These are phyloP conservation scores for Boletellus deceptivus DNA, from an alignment of 1,284 basidiomycete species.

Conservation along the genomic window DNA sequence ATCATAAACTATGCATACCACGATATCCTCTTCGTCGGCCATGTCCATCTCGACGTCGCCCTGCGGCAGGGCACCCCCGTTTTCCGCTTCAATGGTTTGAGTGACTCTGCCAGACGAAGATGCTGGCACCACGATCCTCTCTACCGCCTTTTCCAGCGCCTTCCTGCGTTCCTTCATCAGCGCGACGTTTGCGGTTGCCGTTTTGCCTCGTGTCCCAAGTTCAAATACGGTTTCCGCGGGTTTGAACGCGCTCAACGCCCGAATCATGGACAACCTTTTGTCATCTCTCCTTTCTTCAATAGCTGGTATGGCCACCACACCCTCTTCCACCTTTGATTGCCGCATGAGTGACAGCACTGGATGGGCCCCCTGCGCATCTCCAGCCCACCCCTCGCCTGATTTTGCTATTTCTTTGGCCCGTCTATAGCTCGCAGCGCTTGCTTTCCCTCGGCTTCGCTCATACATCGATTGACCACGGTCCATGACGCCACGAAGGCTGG, in stretches of 20 bases:
- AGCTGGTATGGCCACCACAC: slow-evolving; percentile 22
- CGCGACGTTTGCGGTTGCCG: slow-evolving; percentile 56
- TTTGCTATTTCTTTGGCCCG: slow-evolving; percentile 88
- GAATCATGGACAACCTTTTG: slow-evolving; percentile 68
- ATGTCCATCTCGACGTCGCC: slow-evolving; percentile 51
- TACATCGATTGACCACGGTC: slow-evolving; percentile 91
- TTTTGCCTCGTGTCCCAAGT: slow-evolving; percentile 73
- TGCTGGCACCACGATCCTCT: slow-evolving; percentile 42
- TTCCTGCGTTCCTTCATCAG: slow-evolving; percentile 91
- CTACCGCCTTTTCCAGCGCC: slow-evolving; percentile 65
- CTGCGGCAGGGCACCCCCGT: slow-evolving; percentile 25
- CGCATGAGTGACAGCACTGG: slow-evolving; percentile 54
- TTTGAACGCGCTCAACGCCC: slow-evolving; percentile 77
- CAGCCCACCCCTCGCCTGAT: slow-evolving; percentile 65
- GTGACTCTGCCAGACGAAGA: slow-evolving; percentile 30
- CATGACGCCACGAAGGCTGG: slow-evolving; percentile 84
- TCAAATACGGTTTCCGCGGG: slow-evolving; percentile 94
- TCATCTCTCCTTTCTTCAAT: slow-evolving; percentile 40
- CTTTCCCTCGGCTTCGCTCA: slow-evolving; percentile 90
- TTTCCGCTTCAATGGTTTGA: slow-evolving; percentile 39
- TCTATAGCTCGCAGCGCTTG: slow-evolving; percentile 81
- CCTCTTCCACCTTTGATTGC: slow-evolving; percentile 32
- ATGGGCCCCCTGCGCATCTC: slow-evolving; percentile 64
- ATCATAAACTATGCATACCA: slow-evolving; percentile 43
- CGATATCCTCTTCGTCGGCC: slow-evolving; percentile 77